Base-by-base conservation (phyloP, 495 filamentous ascomycete genomes). In the Terfezia boudieri region DNA sequence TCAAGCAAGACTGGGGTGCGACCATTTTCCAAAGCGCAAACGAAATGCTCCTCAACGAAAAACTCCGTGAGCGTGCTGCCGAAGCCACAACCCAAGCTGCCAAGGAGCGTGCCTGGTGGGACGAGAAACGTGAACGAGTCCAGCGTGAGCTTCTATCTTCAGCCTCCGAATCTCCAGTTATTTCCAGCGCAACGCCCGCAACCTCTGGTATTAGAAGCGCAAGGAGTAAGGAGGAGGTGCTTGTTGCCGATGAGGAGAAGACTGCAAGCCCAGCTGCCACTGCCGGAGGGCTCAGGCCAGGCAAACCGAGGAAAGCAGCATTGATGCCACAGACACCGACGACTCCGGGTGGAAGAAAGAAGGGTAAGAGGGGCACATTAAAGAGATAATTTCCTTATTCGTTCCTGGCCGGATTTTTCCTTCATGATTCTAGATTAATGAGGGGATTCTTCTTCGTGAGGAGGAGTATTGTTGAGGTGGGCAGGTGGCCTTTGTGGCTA, bases 1-100 rank as follows among this genome's bases (percentile, higher is more conserved):
- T 94, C 57, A 69, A 73, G 6, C 78, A 84, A 10, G 78, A 79
- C 60, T 98, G 90, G 90, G 90, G 90, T 59, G 81, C 88, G 61
- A 78, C 73, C 23, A 95, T 98, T 64, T 98, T 98, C 74, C 90
- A 98, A 68, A 84, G 82, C 22, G 92, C 90, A 43, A 83, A 83
- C 56, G 83, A 87, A 65, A 87, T 88, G 72, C 74, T 79, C 53
- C 77, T 82, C 57, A 83, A 85, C 60, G 69, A 68, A 8, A 66
- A 75, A 10, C 70, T 83, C 60, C 77, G 79, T 43, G 70, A 77
- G 49, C 73, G 76, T 1, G 67, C 83, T 10, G 71, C 72, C 8
- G 76, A 77, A 51, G 73, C 94, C 43, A 79, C 86, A 61, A 70
- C 68, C 36, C 80, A 85, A 58, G 69, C 77, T 0, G 72, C 70